These are phyloP conservation scores for Typha latifolia DNA, from an alignment of 176 grass and related monocot genomes.

Conservation along the genomic window DNA sequence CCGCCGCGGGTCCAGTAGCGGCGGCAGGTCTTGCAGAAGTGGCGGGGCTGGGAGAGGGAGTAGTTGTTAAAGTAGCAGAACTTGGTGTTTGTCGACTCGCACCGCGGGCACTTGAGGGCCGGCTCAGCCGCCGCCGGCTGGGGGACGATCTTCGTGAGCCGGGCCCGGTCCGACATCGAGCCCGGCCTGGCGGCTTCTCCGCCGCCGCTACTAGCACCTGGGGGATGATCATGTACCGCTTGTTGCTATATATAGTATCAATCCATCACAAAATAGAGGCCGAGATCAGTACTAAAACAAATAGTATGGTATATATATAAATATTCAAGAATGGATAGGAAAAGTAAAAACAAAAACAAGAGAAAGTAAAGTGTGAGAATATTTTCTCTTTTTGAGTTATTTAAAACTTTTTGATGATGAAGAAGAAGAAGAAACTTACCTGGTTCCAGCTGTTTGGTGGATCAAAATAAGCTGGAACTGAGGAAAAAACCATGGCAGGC, in stretches of 20 bases:
- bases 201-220: conserved; percentile 5
- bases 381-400: conserved; percentile 40
- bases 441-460: conserved; percentile 81
- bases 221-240: conserved; percentile 27
- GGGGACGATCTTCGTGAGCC: conserved; percentile 30
- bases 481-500: conserved; percentile 88
- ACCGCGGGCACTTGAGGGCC: conserved; percentile 88
- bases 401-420: conserved; percentile 10
- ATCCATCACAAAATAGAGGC: conserved; percentile 18
- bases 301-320: conserved; percentile 35
- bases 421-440: conserved; percentile 26
- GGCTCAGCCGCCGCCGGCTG: conserved; percentile 58
- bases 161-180: conserved; percentile 64
- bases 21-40: conserved; percentile 98
- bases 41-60: conserved; percentile 90
- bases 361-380: conserved; percentile 29
- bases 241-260: conserved; percentile 26
- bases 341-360: too few relatives aligned
- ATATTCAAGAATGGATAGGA: conserved; percentile 6
- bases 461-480: conserved; percentile 88
- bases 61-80: conserved; percentile 99
- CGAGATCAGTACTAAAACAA: conserved; percentile 21
- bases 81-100: conserved; percentile 93
- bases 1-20: conserved; percentile 93
- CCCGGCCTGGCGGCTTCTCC: conserved; percentile 17